Evolutionary conservation across 140 eudicot species (phyloP), one percentile per base, ranked within the genome.

Genomic region (Oenanthe javanica): DNA sequence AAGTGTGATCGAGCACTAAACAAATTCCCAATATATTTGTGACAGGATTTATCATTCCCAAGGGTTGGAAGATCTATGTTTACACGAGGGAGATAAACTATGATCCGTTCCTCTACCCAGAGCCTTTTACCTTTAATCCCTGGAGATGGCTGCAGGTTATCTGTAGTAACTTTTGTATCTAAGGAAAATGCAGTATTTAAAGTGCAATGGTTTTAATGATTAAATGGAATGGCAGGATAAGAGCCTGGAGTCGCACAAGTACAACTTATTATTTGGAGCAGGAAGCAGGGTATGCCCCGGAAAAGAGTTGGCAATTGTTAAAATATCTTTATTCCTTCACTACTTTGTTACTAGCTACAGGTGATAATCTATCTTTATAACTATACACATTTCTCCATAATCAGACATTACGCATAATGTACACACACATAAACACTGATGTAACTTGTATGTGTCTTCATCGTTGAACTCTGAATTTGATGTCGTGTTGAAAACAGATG

Each of bases 1-100:
- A 66, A 27, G 5, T 66, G 6, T 66, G 18, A 66, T 25, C 16
- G 9, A 66, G 25, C 50, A 71, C 21, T 15, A 18, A 71, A 27
- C 50, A 71, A 38, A 31, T 5, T 38, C 0, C 6, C 12, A 1
- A 1, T 67, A 1, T 6, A 42, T 72, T 49, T 48, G 5, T 19
- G 82, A 52, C 84, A 90, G 94, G 90, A 55, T 90, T 75, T 31
- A 36, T 86, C 50, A 77, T 90, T 61, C 94, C 94, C 0, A 77
- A 86, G 77, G 94, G 92, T 57, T 90, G 94, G 94, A 88, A 81
- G 78, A 90, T 90, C 21, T 90, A 90, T 81, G 94, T 90, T 3
- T 90, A 88, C 75, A 88, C 92, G 12, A 86, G 94, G 43, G 94
- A 90, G 83, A 75, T 88, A 42, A 90, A 90, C 78, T 88, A 87